Conservation (phyloP, 148 eudicot species). For the Amaranthus cruentus region DNA sequence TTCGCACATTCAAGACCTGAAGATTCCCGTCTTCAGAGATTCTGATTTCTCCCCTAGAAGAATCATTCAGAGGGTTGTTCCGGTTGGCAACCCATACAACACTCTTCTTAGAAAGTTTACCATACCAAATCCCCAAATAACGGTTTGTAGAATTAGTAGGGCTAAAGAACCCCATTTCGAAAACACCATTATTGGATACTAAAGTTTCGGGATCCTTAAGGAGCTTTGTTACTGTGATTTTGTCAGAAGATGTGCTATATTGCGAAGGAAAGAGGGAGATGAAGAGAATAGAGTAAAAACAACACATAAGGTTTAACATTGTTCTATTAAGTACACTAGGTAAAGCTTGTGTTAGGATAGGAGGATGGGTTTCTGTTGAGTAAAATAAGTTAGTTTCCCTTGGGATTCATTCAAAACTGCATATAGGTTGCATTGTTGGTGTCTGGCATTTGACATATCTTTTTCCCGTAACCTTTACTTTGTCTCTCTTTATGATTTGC, state of each 20-base stretch:
- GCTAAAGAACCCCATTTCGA: slow-evolving; percentile 35
- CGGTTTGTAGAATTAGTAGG: slow-evolving; percentile 12
- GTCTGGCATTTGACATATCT: no score
- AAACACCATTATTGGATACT: slow-evolving; percentile 23
- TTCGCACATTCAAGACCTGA: slow-evolving; percentile 29
- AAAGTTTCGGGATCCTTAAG: slow-evolving; percentile 23
- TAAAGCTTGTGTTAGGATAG: no score
- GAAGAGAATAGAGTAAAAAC: neutral
- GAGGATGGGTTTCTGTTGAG: no score
- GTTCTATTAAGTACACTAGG: neutral
- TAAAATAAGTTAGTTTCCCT: no score
- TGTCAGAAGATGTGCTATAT: slow-evolving; percentile 13
- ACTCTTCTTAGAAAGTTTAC: slow-evolving; percentile 7
- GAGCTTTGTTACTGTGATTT: slow-evolving; percentile 9
- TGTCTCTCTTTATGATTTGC: no score
- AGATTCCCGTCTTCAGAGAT: slow-evolving; percentile 27
- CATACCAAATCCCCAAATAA: slow-evolving; percentile 32
- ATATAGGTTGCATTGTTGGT: no score
- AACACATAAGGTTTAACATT: neutral
- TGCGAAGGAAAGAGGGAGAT: neutral
- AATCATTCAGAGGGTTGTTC: slow-evolving; percentile 19
- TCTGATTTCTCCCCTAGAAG: slow-evolving; percentile 16
- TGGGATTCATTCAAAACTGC: no score
- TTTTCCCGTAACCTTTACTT: no score
- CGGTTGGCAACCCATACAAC: slow-evolving; percentile 34